Conservation (phyloP, 2,329 filamentous ascomycete species). For the Penicillium psychrosexuale region DNA sequence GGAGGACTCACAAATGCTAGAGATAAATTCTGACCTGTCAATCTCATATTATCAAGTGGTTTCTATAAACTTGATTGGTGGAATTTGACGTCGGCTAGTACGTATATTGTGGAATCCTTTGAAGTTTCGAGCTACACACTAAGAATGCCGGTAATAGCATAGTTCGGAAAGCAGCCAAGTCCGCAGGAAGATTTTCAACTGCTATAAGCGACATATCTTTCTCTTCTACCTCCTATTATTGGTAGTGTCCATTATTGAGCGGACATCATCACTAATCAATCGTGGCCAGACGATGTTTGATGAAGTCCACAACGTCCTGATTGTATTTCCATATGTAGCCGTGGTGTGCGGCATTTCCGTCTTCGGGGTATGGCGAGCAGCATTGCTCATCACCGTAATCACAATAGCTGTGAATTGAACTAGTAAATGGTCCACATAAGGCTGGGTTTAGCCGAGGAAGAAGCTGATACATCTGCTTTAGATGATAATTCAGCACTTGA, state of each 20-base stretch:
- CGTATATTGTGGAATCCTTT: no score
- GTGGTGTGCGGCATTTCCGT: conserved; percentile 15
- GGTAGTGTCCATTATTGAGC: neutral
- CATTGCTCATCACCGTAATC: conserved; percentile 15
- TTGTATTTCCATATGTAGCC: conserved; percentile 13
- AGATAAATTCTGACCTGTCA: no score
- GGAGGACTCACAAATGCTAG: no score
- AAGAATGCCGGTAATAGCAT: no score
- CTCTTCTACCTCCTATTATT: neutral
- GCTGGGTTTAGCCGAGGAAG: conserved; percentile 6
- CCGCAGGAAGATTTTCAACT: no score
- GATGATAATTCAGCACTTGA: neutral
- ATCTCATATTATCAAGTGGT: no score
- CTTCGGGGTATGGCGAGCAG: conserved; percentile 8
- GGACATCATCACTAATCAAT: neutral
- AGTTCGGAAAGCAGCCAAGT: no score
- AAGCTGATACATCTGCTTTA: neutral
- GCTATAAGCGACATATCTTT: no score
- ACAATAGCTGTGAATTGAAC: conserved; percentile 17
- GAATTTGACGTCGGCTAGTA: no score
- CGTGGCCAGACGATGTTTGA: conserved; percentile 6
- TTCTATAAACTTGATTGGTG: no score
- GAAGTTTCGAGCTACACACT: no score
- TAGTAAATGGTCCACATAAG: conserved; percentile 16
- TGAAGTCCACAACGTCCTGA: conserved; percentile 19